Conservation (phyloP, 805 yeast species). For the Hanseniaspora singularis region DNA sequence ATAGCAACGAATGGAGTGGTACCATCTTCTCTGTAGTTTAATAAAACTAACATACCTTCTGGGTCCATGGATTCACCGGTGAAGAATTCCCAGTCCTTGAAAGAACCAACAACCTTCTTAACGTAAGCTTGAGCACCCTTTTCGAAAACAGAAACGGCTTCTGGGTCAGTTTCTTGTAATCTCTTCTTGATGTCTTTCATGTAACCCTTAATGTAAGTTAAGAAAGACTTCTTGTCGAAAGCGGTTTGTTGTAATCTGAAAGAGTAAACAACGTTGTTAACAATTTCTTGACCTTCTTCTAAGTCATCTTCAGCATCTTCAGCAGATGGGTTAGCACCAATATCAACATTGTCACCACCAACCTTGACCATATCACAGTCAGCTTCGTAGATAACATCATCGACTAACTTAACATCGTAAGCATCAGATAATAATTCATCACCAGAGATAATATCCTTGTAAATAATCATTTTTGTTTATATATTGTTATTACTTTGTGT, state of each 20-base stretch:
- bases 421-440: slow-evolving; percentile 98
- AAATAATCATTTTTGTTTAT: slow-evolving; percentile 28
- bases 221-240: slow-evolving; percentile 96
- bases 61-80: slow-evolving; percentile 99
- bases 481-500: background rate
- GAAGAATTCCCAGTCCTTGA: slow-evolving; percentile 99
- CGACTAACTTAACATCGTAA: slow-evolving; percentile 78
- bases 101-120: slow-evolving; percentile 88
- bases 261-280: slow-evolving; percentile 96
- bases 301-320: slow-evolving; percentile 79
- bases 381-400: slow-evolving; percentile 89
- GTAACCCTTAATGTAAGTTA: slow-evolving; percentile 96
- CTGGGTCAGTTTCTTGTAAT: slow-evolving; percentile 83
- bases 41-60: slow-evolving; percentile 93
- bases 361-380: slow-evolving; percentile 88
- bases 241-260: slow-evolving; percentile 93
- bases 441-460: slow-evolving; percentile 74
- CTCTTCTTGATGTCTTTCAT: slow-evolving; percentile 91
- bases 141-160: slow-evolving; percentile 75
- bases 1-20: slow-evolving; percentile 90
- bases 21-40: slow-evolving; percentile 99
- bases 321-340: slow-evolving; percentile 99
- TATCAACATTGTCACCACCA: slow-evolving; percentile 85
- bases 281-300: slow-evolving; percentile 79
- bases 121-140: slow-evolving; percentile 95